Evolutionary conservation across 139 green algal species (phyloP).

Genomic region (Monoraphidium neglectum): DNA sequence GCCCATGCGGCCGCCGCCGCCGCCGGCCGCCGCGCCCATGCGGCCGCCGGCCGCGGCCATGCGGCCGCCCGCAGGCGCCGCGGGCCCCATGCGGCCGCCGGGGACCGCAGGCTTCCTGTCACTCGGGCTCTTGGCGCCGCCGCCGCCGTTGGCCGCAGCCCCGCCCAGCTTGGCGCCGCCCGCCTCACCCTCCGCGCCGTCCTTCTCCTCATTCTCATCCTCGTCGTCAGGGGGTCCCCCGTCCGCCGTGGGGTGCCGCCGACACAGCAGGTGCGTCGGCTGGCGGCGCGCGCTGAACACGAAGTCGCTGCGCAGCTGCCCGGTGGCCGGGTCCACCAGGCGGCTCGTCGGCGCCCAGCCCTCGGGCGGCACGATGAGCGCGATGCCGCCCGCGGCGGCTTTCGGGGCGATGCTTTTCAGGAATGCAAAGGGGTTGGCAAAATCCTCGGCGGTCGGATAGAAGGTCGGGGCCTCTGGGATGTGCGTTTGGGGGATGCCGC

Average conservation of each 20-base stretch:
- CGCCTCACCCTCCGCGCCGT: no score
- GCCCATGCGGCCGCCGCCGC: no score
- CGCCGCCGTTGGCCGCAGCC: no score
- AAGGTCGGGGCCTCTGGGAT: constrained; percentile 67
- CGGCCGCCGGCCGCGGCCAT: no score
- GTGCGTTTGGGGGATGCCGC: constrained; percentile 22
- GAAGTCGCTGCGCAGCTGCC: constrained; percentile 19
- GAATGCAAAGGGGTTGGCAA: constrained; percentile 81
- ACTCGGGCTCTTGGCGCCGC: no score
- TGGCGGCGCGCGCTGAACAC: constrained; percentile 17
- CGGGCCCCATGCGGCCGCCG: no score
- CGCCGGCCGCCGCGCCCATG: no score
- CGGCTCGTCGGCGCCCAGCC: constrained; percentile 57
- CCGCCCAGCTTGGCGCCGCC: background rate
- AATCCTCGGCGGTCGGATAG: constrained; percentile 79
- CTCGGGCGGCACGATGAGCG: constrained; percentile 84
- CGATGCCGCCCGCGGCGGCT: constrained; percentile 79
- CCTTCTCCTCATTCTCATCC: background rate
- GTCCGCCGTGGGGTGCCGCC: constrained; percentile 6
- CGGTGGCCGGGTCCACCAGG: constrained; percentile 21
- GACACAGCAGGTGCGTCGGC: constrained; percentile 30
- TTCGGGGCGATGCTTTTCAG: constrained; percentile 67
- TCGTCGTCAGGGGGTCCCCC: constrained; percentile 8
- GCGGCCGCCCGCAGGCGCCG: no score
- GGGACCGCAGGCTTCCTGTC: no score